These are phyloP conservation scores for Neurospora sp. DNA, from an alignment of 495 filamentous ascomycete genomes.

Conservation along the genomic window DNA sequence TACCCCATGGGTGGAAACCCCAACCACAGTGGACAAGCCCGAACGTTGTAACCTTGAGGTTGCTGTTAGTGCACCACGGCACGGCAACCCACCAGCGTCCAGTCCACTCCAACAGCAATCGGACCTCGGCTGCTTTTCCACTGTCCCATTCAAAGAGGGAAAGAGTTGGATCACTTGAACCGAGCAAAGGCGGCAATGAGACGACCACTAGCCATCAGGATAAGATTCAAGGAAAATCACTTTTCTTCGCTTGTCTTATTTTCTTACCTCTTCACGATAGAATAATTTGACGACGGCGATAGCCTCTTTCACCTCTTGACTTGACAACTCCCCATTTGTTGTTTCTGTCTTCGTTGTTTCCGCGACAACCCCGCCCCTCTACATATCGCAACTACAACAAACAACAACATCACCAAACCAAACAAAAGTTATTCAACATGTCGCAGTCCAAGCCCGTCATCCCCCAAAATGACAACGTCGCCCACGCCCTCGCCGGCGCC, in stretches of 20 bases:
- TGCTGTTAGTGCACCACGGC: neutral
- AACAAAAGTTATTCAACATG: conserved; percentile 13
- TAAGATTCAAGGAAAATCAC: neutral
- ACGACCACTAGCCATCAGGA: neutral
- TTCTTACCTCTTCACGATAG: neutral
- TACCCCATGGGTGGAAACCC: neutral
- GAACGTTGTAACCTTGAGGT: neutral
- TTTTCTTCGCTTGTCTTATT: neutral
- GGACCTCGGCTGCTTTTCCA: neutral
- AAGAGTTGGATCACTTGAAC: neutral
- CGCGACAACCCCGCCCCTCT: neutral
- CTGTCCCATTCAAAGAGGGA: neutral
- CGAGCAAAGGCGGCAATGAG: neutral
- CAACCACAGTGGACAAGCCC: neutral
- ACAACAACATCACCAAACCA: neutral
- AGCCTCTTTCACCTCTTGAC: neutral
- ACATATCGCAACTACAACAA: neutral
- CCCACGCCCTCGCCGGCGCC: conserved; percentile 77
- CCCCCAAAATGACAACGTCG: conserved; percentile 80
- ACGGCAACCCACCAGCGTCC: neutral
- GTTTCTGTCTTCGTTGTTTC: neutral
- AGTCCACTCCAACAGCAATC: neutral
- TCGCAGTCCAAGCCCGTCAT: conserved; percentile 33
- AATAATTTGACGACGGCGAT: neutral
- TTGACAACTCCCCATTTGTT: neutral